Evolutionary conservation across 106 monocot species (phyloP).

Genomic region (Dioscorea zingiberensis): DNA sequence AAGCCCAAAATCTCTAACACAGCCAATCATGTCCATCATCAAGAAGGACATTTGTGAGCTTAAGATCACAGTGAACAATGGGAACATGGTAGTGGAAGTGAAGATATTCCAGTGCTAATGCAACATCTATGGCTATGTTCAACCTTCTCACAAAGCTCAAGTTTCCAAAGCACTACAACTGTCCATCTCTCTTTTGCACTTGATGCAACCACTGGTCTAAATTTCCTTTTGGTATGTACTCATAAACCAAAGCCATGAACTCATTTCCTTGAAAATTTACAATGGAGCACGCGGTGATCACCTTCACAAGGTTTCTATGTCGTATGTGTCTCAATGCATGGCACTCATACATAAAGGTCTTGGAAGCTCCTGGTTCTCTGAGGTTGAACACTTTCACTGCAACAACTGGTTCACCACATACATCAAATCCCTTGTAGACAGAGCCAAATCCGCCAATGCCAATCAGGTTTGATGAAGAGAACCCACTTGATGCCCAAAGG

Average conservation of each 20-base stretch:
- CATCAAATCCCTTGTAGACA: background rate
- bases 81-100: background rate
- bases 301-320: background rate
- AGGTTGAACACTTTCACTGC: background rate
- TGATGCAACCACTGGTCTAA: background rate
- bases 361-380: background rate
- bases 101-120: background rate
- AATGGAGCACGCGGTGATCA: background rate
- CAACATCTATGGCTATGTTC: background rate
- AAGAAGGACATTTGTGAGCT: background rate
- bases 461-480: background rate
- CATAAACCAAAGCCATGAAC: slow-evolving; percentile 2
- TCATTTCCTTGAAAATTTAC: background rate
- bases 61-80: background rate
- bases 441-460: background rate
- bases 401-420: background rate
- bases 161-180: background rate
- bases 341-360: background rate
- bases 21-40: background rate
- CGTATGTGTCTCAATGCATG: background rate
- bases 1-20: background rate
- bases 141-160: background rate
- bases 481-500: background rate
- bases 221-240: background rate
- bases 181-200: background rate